phyloP scores from a whole-genome alignment of 106 monocot genomes.

The Cymbidium sinense region DNA sequence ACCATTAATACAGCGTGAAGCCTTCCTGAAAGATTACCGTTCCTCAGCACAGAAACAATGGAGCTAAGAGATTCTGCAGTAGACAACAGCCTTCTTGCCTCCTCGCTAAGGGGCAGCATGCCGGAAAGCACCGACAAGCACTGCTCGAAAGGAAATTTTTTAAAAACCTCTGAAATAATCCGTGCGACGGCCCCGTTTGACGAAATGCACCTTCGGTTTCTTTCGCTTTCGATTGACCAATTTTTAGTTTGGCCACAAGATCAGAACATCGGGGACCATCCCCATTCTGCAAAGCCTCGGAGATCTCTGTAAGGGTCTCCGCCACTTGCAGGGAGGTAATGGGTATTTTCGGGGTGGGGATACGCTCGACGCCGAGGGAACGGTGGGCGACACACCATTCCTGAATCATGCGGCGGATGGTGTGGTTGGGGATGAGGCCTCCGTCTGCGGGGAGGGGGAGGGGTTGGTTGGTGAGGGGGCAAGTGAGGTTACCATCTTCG shows the following conservation, averaged over 20 bases:
- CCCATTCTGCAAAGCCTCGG: not conserved
- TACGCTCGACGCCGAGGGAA: conserved; percentile 37
- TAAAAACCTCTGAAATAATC: conserved; percentile 14
- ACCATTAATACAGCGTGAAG: conserved; percentile 27
- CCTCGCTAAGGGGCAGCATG: conserved; percentile 30
- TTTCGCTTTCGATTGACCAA: conserved; percentile 26
- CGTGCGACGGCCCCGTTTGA: conserved; percentile 11
- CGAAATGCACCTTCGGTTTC: conserved; percentile 29
- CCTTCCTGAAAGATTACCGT: conserved; percentile 20
- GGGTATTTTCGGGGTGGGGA: conserved; percentile 46
- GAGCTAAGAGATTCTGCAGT: conserved; percentile 15
- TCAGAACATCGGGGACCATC: conserved; percentile 1
- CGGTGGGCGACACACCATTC: conserved; percentile 47
- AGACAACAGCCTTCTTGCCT: not conserved
- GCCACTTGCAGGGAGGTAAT: conserved; percentile 11
- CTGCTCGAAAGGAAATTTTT: conserved; percentile 4
- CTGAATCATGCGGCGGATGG: conserved; percentile 46
- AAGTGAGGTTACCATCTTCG: conserved; percentile 40
- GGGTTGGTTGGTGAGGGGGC: conserved; percentile 24
- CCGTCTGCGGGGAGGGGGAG: conserved; percentile 14
- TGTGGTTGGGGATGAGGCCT: conserved; percentile 46
- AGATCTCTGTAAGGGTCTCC: conserved; percentile 28
- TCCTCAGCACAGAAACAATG: conserved; percentile 22
- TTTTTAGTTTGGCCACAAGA: not conserved
- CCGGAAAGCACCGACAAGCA: conserved; percentile 34